Evolutionary conservation across 2,329 filamentous ascomycete genomes (phyloP), one percentile per base, ranked within the genome.

Genomic region (Aureobasidium sp.): DNA sequence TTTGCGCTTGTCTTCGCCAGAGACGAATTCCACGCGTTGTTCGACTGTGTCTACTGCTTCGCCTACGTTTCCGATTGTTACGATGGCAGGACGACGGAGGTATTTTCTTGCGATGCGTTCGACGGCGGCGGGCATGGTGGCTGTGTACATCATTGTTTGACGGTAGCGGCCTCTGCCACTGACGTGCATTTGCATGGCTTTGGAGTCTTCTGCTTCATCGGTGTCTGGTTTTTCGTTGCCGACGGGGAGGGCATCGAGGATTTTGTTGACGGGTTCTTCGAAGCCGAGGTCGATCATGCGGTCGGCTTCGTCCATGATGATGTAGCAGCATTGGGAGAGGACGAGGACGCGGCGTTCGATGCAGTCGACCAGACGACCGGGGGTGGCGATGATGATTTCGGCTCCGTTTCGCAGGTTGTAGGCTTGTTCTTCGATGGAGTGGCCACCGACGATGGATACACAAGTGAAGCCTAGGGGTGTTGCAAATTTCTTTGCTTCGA

Each of bases 81-180:
- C 91, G 55, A 92, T 94, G 25, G 94, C 94, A 0, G 94, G 94
- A 13, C 94, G 85, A 0, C 93, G 89, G 16, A 97, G 85, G 72
- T 99, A 99, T 73, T 96, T 96, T 69, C 92, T 88, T n/a, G 94
- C 94, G 66, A 99, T 97, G 65, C 90, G 89, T 73, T 99, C 94
- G 16, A 99, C 90, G 0, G 89, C 85, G 0, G 89, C 78, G 1
- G 94, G 92, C 94, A 99, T 99, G 32, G 94, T 99, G 59, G 94
- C 94, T 66, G 94, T 97, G 84, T 97, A 99, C 94, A 99, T 99
- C 94, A 99, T 99, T 0, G 94, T 99, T 75, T 99, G 93, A 62
- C 94, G 82, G 77, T 97, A 97, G 27, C 89, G 83, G 69, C 91
- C 88, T 67, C 85, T 85, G n/a, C 85, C 85, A 59, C 87, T 86